These are phyloP conservation scores for Chalciporus chontae DNA, from an alignment of 768 basidiomycete genomes.

Conservation along the genomic window DNA sequence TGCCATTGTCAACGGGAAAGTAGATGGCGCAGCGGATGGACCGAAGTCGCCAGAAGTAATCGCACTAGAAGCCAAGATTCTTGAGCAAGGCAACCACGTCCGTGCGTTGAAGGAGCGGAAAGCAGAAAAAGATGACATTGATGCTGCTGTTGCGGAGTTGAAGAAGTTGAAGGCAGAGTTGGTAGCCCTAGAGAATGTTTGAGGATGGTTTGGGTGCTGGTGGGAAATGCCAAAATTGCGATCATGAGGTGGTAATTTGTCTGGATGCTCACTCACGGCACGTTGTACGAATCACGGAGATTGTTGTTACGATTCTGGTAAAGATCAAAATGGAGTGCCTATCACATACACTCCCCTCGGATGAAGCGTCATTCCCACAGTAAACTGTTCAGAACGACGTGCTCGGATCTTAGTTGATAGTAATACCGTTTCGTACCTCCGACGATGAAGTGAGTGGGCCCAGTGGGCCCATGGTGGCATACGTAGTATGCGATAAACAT, in stretches of 20 bases:
- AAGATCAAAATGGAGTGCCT: neutral
- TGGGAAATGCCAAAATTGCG: neutral
- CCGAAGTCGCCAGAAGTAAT: constrained; percentile 73
- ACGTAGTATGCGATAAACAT: constrained; percentile 27
- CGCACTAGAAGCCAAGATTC: constrained; percentile 70
- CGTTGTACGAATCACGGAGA: neutral
- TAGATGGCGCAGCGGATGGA: constrained; percentile 37
- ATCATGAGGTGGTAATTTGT: neutral
- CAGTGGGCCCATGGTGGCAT: neutral
- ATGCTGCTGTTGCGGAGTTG: constrained; percentile 54
- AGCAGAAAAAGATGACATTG: constrained; percentile 42
- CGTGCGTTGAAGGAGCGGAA: constrained; percentile 58
- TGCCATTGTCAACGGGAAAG: constrained; percentile 44
- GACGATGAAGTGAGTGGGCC: too few species aligned
- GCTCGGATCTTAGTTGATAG: constrained; percentile 12
- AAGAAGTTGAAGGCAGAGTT: constrained; percentile 65
- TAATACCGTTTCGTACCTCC: neutral
- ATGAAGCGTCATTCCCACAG: neutral
- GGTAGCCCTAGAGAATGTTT: constrained; percentile 15
- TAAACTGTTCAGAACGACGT: neutral
- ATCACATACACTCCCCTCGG: neutral
- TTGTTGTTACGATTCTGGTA: neutral
- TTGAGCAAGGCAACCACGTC: constrained; percentile 72
- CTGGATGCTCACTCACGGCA: neutral
- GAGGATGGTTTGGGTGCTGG: neutral